These are phyloP conservation scores for Amaranthus hypochondriacus DNA, from an alignment of 148 eudicot genomes.

Conservation along the genomic window DNA sequence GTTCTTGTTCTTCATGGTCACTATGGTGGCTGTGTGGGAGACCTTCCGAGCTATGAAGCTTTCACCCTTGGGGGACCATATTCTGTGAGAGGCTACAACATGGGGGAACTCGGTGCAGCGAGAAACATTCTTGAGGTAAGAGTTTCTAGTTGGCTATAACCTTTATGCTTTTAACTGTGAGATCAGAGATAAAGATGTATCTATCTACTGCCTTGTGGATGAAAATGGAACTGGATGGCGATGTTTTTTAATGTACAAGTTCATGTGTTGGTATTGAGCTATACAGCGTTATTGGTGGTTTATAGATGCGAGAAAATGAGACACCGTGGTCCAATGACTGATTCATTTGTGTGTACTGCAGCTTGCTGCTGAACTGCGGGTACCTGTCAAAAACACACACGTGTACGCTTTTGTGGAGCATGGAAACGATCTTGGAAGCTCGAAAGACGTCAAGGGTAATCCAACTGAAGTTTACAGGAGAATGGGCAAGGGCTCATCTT, in stretches of 20 bases:
- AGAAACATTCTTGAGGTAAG: conserved; percentile 91
- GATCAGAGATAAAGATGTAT: not conserved
- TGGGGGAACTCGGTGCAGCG: conserved; percentile 99
- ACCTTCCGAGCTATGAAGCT: conserved; percentile 96
- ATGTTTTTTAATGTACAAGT: not conserved
- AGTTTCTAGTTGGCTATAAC: conserved; percentile 7
- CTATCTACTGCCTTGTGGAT: not conserved
- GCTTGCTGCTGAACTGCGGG: conserved; percentile 91
- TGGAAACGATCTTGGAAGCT: conserved; percentile 90
- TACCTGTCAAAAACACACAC: conserved; percentile 79
- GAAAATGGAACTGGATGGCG: not conserved
- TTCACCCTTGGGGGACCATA: conserved; percentile 97
- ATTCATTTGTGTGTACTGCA: conserved; percentile 23
- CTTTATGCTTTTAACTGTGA: not conserved
- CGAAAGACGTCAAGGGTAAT: conserved; percentile 91
- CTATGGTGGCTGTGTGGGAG: conserved; percentile 98
- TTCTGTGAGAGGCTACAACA: conserved; percentile 97
- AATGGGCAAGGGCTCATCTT: conserved; percentile 91
- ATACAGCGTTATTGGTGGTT: too few relatives aligned
- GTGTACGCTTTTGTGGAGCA: conserved; percentile 83
- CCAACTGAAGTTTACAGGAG: conserved; percentile 92
- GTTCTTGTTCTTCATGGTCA: conserved; percentile 93
- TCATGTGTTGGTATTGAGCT: too few relatives aligned
- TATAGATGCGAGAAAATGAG: not conserved
- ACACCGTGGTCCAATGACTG: not conserved